These are phyloP conservation scores for Yarrowia sp. DNA, from an alignment of 805 yeast genomes.

Conservation along the genomic window DNA sequence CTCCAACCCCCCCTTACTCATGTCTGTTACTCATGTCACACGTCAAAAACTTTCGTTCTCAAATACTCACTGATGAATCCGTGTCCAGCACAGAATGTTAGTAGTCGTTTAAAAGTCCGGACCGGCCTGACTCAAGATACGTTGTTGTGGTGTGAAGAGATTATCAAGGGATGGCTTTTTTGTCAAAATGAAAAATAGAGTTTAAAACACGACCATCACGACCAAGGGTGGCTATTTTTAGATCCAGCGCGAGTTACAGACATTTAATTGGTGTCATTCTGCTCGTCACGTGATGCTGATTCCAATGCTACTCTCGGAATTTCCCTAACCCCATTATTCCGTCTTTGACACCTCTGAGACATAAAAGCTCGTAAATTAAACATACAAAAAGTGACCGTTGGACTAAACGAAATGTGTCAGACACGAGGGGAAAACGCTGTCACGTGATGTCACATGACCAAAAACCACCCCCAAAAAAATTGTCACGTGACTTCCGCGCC, in stretches of 20 bases:
- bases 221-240: neutral
- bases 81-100: conserved; percentile 20
- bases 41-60: too few relatives aligned
- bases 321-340: neutral
- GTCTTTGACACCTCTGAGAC: neutral
- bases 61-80: neutral
- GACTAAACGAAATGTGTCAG: neutral
- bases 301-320: neutral
- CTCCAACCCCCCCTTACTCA: neutral
- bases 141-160: neutral
- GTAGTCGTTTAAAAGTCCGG: conserved; percentile 7
- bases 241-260: neutral
- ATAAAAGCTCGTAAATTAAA: neutral
- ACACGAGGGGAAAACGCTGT: neutral
- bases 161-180: neutral
- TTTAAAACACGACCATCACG: neutral
- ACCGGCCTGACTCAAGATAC: conserved; percentile 10
- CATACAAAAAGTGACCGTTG: neutral
- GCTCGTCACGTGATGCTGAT: neutral
- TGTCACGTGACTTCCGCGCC: neutral
- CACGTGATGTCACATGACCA: neutral
- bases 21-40: too few relatives aligned
- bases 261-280: too few relatives aligned
- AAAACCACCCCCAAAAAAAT: neutral
- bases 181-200: neutral